Evolutionary conservation across 345 rosid species (phyloP).

Genomic region (Hirschfeldia incana): DNA sequence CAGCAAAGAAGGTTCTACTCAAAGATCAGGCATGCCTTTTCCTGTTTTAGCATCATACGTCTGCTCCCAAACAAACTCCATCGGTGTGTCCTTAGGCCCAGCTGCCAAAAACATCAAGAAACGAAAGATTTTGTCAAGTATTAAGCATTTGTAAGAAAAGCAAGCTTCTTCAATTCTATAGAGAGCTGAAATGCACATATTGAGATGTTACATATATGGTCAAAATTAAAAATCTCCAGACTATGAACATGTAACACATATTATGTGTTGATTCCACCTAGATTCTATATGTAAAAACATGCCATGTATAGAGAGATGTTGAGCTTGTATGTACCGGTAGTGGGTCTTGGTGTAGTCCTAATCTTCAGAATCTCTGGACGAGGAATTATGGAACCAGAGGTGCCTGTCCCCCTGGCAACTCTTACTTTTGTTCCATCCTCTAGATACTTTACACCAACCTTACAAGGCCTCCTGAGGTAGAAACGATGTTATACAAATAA

Average conservation of each 20-base stretch:
- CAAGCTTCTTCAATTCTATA: not conserved
- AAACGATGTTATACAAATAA: not conserved
- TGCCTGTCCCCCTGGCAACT: constrained; percentile 81
- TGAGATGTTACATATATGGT: not conserved
- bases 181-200: not conserved
- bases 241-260: not conserved
- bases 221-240: not conserved
- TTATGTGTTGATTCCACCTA: constrained; percentile 3
- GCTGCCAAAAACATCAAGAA: constrained; percentile 48
- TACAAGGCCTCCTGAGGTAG: constrained; percentile 73
- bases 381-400: constrained; percentile 89
- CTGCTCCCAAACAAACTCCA: constrained; percentile 74
- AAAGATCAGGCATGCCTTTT: constrained; percentile 95
- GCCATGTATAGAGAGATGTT: not conserved
- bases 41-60: constrained; percentile 86
- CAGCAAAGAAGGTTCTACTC: constrained; percentile 20
- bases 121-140: not conserved
- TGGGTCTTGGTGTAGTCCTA: constrained; percentile 85
- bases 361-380: constrained; percentile 94
- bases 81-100: constrained; percentile 89
- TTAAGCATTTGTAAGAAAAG: not conserved
- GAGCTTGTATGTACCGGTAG: constrained; percentile 51
- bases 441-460: constrained; percentile 75
- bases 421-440: constrained; percentile 99
- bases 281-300: not conserved